Evolutionary conservation across 2,329 filamentous ascomycete species (phyloP).

Genomic region (Penicillium sp.): DNA sequence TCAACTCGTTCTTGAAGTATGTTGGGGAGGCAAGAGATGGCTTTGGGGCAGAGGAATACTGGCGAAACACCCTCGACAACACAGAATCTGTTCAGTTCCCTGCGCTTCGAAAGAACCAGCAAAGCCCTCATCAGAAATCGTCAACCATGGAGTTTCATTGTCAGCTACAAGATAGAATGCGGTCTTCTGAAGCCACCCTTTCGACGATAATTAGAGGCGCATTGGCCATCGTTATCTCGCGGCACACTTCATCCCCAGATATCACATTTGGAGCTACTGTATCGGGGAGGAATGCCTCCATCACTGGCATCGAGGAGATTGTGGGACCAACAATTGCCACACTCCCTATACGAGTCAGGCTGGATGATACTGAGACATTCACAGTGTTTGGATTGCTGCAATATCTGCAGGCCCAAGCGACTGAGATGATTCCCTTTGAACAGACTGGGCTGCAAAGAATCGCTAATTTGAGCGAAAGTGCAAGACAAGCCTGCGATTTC

Average conservation of each 20-base stretch:
- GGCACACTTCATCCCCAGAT: conserved; percentile 40
- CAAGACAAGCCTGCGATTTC: not conserved
- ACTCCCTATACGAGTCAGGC: conserved; percentile 28
- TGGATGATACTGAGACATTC: not conserved
- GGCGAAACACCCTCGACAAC: too few relatives aligned
- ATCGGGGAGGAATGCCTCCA: conserved; percentile 41
- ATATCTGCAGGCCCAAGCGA: not conserved
- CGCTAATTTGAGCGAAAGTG: not conserved
- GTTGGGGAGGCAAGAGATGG: too few relatives aligned
- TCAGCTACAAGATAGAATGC: too few relatives aligned
- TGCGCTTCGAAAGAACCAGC: too few relatives aligned
- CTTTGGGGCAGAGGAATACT: too few relatives aligned
- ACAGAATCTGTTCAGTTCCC: too few relatives aligned
- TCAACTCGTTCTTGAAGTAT: too few relatives aligned
- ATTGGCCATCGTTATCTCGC: conserved; percentile 41
- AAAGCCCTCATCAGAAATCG: too few relatives aligned
- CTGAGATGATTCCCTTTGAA: conserved; percentile 8
- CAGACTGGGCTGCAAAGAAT: conserved; percentile 8
- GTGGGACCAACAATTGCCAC: conserved; percentile 46
- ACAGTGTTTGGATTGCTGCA: not conserved
- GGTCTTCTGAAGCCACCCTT: not conserved
- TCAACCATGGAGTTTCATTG: too few relatives aligned
- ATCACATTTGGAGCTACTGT: conserved; percentile 45
- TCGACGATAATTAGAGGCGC: conserved; percentile 30
- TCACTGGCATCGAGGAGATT: conserved; percentile 42